Evolutionary conservation across 345 rosid genomes (phyloP).

Genomic region (Gossypium anomalum): DNA sequence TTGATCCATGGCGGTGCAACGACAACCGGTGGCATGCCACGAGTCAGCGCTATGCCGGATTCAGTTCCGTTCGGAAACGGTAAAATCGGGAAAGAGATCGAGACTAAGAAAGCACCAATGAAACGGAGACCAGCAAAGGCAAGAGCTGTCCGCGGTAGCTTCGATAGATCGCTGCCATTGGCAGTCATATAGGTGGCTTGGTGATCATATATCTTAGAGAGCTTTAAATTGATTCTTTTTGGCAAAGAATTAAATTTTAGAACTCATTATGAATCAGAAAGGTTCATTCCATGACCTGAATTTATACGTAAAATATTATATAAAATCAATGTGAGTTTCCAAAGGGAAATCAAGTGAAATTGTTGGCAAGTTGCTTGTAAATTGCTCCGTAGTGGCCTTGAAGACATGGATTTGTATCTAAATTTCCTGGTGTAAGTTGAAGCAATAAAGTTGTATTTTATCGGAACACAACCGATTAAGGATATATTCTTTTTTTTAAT

Average conservation of each 20-base stretch:
- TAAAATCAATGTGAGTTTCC: background rate
- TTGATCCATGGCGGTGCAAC: conserved; percentile 40
- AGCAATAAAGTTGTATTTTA: background rate
- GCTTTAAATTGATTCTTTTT: conserved; percentile 9
- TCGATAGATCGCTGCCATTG: conserved; percentile 32
- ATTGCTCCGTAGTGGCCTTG: background rate
- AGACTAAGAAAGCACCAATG: conserved; percentile 4
- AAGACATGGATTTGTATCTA: background rate
- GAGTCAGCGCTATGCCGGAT: background rate
- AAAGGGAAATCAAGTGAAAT: background rate
- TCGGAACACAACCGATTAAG: background rate
- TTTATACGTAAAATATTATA: background rate
- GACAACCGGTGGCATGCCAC: conserved; percentile 18
- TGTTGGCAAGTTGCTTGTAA: conserved; percentile 6
- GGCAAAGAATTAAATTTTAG: background rate
- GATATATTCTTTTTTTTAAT: no score
- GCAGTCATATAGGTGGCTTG: conserved; percentile 33
- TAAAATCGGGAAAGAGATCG: conserved; percentile 18
- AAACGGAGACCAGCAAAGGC: conserved; percentile 29
- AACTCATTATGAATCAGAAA: background rate
- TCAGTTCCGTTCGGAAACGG: conserved; percentile 12
- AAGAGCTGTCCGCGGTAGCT: conserved; percentile 33
- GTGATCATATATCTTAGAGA: background rate
- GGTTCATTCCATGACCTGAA: background rate
- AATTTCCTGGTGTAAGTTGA: background rate